phyloP scores from a whole-genome alignment of 768 basidiomycete genomes.

The Kwoniella sp. region DNA sequence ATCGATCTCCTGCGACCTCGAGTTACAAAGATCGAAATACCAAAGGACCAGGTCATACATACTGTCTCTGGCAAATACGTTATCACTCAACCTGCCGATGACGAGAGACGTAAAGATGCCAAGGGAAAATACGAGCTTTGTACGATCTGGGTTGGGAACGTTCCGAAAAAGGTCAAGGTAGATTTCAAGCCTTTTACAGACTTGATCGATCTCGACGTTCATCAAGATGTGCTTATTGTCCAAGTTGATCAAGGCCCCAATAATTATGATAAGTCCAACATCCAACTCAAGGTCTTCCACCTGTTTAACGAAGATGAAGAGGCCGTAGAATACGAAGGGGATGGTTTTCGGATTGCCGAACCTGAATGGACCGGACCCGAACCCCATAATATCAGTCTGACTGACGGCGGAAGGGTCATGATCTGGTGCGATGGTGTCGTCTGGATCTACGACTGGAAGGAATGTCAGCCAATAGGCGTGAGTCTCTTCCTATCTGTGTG shows the following conservation, averaged over 20 bases:
- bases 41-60: slow-evolving; percentile 6
- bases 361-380: not conserved
- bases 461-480: slow-evolving; percentile 1
- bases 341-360: slow-evolving; percentile 1
- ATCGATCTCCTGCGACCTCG: slow-evolving; percentile 6
- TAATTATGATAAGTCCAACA: not conserved
- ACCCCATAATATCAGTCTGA: slow-evolving; percentile 15
- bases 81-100: slow-evolving; percentile 8
- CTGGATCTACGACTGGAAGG: slow-evolving; percentile 8
- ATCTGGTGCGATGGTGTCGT: slow-evolving; percentile 12
- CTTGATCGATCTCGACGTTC: slow-evolving; percentile 12
- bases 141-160: slow-evolving; percentile 6
- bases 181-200: slow-evolving; percentile 12
- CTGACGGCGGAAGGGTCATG: slow-evolving; percentile 11
- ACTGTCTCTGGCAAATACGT: slow-evolving; percentile 13
- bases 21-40: not conserved
- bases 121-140: slow-evolving; percentile 6
- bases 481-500: not conserved
- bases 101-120: not conserved
- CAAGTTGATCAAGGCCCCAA: slow-evolving; percentile 4
- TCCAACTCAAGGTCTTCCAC: slow-evolving; percentile 3
- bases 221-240: slow-evolving; percentile 12
- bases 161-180: slow-evolving; percentile 7
- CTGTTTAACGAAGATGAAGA: slow-evolving; percentile 16
- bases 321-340: not conserved